A percentile compares a stretch with the other conserved stretches of the same genome.
These are phyloP conservation scores for Tieghemiomyces parasiticus DNA, from an alignment of 192 early-diverging fungal genomes.

Conservation along the genomic window DNA sequence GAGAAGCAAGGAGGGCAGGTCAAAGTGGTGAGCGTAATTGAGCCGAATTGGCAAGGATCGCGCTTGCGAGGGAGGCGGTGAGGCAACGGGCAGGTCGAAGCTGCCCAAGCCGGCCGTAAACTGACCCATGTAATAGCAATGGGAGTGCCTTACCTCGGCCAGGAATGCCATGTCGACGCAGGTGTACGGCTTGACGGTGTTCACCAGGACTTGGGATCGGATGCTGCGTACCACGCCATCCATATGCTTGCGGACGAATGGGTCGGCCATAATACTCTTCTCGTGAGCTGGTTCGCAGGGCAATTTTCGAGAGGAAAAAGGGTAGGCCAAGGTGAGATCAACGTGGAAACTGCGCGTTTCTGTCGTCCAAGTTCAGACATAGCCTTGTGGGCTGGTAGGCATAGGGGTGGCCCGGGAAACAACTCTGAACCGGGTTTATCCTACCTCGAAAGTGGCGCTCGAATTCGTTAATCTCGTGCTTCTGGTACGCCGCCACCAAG, in stretches of 20 bases:
- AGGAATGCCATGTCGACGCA: constrained; percentile 72
- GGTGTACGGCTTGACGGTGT: constrained; percentile 82
- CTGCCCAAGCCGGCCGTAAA: no score
- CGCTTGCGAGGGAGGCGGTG: no score
- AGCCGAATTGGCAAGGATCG: no score
- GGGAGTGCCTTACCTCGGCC: constrained; percentile 54
- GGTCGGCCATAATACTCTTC: constrained; percentile 69
- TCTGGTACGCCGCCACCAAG: constrained; percentile 81
- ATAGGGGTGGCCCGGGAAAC: no score
- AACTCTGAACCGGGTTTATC: no score
- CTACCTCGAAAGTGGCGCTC: constrained; percentile 62
- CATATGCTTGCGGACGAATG: constrained; percentile 81
- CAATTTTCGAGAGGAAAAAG: no score
- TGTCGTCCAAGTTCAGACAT: no score
- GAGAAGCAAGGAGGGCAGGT: neutral
- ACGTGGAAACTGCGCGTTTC: neutral
- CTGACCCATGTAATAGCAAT: no score
- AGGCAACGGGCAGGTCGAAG: no score
- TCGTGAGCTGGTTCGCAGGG: no score
- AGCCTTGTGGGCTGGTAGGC: no score
- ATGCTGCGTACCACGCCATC: constrained; percentile 87
- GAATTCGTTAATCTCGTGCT: constrained; percentile 74
- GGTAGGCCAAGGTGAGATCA: constrained; percentile 1
- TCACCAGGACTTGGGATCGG: constrained; percentile 75
- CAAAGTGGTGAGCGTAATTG: no score